Base-by-base conservation (phyloP, 768 basidiomycete genomes). In the Rhizopogon roseolus region DNA sequence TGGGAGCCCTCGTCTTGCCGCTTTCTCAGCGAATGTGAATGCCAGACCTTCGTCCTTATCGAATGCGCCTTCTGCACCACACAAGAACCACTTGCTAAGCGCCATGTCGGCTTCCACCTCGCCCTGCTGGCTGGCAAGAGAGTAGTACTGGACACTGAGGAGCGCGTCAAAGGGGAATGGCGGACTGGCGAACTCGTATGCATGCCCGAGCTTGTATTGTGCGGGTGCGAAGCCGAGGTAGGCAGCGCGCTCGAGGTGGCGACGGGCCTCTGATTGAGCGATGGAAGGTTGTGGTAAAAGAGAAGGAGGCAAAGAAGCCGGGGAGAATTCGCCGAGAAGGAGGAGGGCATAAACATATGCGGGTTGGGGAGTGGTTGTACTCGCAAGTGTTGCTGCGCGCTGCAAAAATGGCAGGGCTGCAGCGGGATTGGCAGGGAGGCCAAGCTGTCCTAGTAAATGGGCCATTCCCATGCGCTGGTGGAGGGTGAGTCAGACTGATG, bases 41-140 rank as follows among this genome's bases (percentile, higher is more conserved):
- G 96, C 94, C 3, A 98, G 77, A 1, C 66, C 72, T 65, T 97
- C 93, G 66, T 95, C 91, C 69, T 93, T 93, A 38, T 90, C 90
- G 60, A 97, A 94, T 13, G 75, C 71, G 7, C 81, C 81, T 36
- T 79, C 77, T 0, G 86, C 84, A 4, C 95, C 95, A 64, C 93
- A 95, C 46, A 98, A 72, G 75, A 97, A 98, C 95, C 96, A 98
- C 71, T 97, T 98, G 68, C 84, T 86, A 50, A 98, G 78, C 2
- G 93, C 95, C 93, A 98, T 95, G 65, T 98, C 93, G 0, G 96
- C 96, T 66, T 98, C 94, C 22, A 81, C 77, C 68, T 97, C 92
- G 34, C 91, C 90, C 55, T 88, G 82, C 69, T 95, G 87, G 53
- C 84, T 86, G 0, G 90, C 92, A 11, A 89, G 74, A 7, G 76